Evolutionary conservation across 768 basidiomycete genomes (phyloP).

Genomic region (Jaapia argillacea): DNA sequence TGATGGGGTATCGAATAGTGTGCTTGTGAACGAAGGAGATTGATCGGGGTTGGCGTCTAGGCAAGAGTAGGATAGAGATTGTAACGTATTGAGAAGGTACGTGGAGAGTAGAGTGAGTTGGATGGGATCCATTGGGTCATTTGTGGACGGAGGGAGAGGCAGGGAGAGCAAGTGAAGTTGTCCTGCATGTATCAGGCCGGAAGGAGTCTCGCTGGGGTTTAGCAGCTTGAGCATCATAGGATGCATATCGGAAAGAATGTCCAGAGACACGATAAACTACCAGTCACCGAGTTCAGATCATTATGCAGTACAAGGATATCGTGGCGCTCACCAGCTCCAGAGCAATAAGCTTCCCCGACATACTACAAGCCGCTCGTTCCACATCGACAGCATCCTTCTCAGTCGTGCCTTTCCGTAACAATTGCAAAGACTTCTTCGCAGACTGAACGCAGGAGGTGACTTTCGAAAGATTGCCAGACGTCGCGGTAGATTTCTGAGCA

Average conservation of each 20-base stretch:
- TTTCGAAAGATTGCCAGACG: conserved; percentile 12
- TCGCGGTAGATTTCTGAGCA: conserved; percentile 16
- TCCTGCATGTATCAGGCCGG: not conserved
- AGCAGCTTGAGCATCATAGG: not conserved
- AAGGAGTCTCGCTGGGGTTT: not conserved
- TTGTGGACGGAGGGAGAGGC: conserved; percentile 27
- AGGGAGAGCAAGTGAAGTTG: conserved; percentile 29
- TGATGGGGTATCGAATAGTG: conserved; percentile 23
- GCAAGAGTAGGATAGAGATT: conserved; percentile 18
- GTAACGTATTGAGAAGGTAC: conserved; percentile 46
- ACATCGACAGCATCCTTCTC: conserved; percentile 54
- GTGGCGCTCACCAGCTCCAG: conserved; percentile 57
- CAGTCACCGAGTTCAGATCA: conserved; percentile 42
- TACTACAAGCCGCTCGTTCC: conserved; percentile 62
- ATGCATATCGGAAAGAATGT: conserved; percentile 23
- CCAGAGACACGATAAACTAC: conserved; percentile 35
- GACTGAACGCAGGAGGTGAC: conserved; percentile 17
- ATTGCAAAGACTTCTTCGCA: conserved; percentile 33
- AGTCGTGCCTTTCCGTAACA: conserved; percentile 34
- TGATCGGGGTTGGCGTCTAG: conserved; percentile 5
- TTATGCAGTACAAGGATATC: not conserved
- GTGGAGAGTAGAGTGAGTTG: conserved; percentile 44
- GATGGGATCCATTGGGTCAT: conserved; percentile 7
- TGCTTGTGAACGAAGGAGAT: conserved; percentile 16
- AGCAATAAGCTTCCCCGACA: conserved; percentile 55